Percentiles rank a stretch among this genome's conserved stretches.
phyloP scores from a whole-genome alignment of 495 filamentous ascomycete species.

The Hypoxylon trugodes region DNA sequence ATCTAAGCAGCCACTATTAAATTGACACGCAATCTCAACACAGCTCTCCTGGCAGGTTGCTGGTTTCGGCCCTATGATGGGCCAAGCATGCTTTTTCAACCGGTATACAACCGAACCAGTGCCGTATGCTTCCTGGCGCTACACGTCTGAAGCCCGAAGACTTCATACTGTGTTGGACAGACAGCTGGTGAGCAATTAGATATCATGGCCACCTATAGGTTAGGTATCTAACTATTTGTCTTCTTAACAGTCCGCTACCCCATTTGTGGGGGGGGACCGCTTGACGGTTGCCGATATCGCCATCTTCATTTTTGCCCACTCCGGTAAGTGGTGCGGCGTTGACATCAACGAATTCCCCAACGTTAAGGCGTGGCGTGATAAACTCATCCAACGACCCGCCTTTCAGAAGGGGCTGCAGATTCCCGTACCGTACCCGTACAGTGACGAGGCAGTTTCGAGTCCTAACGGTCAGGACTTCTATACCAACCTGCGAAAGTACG shows the following conservation, averaged over 20 bases:
- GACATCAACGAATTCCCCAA: conserved; percentile 75
- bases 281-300: conserved; percentile 26
- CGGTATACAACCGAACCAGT: conserved; percentile 13
- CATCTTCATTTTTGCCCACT: conserved; percentile 25
- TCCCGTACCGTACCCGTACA: conserved; percentile 48
- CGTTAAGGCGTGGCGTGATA: conserved; percentile 66
- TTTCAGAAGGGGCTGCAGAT: conserved; percentile 74
- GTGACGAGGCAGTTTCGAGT: conserved; percentile 22
- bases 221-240: not conserved
- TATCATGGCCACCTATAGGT: not conserved
- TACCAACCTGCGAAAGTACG: conserved; percentile 8
- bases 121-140: conserved; percentile 19
- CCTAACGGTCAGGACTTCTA: conserved; percentile 12
- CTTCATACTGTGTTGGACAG: conserved; percentile 26
- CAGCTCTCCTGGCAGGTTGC: conserved; percentile 34
- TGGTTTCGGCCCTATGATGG: conserved; percentile 30
- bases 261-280: conserved; percentile 22
- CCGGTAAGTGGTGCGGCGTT: conserved; percentile 51
- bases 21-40: not conserved
- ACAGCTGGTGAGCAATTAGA: conserved; percentile 21
- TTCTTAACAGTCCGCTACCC: conserved; percentile 7
- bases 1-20: not conserved
- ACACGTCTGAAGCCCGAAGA: conserved; percentile 16
- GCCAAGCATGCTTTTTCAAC: conserved; percentile 20
- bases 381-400: conserved; percentile 66